phyloP scores from a whole-genome alignment of 768 basidiomycete species.

The Auriscalpium orientale region DNA sequence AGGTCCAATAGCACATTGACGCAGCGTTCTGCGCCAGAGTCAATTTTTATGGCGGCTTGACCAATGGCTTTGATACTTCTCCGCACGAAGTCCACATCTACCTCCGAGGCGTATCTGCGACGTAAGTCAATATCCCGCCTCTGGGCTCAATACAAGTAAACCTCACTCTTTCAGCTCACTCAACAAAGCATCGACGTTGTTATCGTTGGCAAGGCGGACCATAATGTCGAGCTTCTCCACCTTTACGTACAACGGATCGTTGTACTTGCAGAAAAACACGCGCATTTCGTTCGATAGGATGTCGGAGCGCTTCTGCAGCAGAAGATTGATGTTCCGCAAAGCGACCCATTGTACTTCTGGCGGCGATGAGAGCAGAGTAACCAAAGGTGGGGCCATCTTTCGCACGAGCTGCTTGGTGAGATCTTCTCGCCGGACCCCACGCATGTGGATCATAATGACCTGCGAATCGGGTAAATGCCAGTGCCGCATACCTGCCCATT shows the following conservation, averaged over 20 bases:
- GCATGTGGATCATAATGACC: conserved; percentile 98
- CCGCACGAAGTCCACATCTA: conserved; percentile 97
- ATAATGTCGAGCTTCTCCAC: conserved; percentile 98
- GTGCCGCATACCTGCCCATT: background rate
- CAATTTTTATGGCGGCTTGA: conserved; percentile 93
- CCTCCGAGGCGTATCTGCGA: conserved; percentile 86
- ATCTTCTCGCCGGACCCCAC: conserved; percentile 71
- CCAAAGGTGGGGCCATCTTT: conserved; percentile 96
- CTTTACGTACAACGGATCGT: conserved; percentile 98
- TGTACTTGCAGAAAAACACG: conserved; percentile 99
- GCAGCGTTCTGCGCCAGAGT: conserved; percentile 86
- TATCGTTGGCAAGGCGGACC: conserved; percentile 85
- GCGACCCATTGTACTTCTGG: conserved; percentile 99
- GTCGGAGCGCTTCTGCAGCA: conserved; percentile 89
- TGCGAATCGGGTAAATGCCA: conserved; percentile 21
- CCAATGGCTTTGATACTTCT: conserved; percentile 94
- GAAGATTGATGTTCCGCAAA: conserved; percentile 90
- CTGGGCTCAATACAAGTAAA: background rate
- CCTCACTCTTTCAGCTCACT: conserved; percentile 94
- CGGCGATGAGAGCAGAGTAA: conserved; percentile 91
- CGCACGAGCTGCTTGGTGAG: conserved; percentile 77
- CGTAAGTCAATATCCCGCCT: conserved; percentile 4
- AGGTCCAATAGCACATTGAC: conserved; percentile 91
- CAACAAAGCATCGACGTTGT: conserved; percentile 88
- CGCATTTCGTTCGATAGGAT: conserved; percentile 94